phyloP scores from a whole-genome alignment of 768 basidiomycete genomes.

The Boletus bicolor region DNA sequence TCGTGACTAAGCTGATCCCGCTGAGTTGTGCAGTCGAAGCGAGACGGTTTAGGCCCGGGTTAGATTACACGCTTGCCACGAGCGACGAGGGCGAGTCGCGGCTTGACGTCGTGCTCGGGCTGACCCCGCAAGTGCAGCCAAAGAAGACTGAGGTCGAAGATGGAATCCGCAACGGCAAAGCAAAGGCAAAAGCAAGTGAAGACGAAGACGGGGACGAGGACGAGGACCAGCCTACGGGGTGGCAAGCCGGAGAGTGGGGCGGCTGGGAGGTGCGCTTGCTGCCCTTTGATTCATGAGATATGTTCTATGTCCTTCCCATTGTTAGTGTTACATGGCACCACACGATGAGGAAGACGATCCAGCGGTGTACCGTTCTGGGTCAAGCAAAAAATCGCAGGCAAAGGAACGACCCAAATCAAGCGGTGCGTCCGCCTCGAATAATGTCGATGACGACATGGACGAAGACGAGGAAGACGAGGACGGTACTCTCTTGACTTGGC shows the following conservation, averaged over 20 bases:
- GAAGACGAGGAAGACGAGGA: constrained; percentile 53
- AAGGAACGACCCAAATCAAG: constrained; percentile 16
- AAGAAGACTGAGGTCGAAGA: constrained; percentile 12
- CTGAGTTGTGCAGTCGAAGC: constrained; percentile 74
- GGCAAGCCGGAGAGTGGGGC: constrained; percentile 79
- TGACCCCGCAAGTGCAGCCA: constrained; percentile 63
- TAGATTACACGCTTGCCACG: constrained; percentile 94
- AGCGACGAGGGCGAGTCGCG: constrained; percentile 78
- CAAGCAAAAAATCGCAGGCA: constrained; percentile 36
- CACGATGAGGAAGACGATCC: constrained; percentile 95
- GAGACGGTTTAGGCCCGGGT: constrained; percentile 83
- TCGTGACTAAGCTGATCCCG: constrained; percentile 70
- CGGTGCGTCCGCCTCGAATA: constrained; percentile 13
- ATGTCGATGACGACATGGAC: constrained; percentile 5
- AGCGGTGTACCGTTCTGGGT: constrained; percentile 78
- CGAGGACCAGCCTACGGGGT: constrained; percentile 41
- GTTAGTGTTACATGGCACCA: constrained; percentile 89
- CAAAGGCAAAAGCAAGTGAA: constrained; percentile 23
- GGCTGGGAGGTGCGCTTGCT: constrained; percentile 79
- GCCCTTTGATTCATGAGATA: background rate
- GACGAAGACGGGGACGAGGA: constrained; percentile 28
- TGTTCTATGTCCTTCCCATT: background rate
- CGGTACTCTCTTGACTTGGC: constrained; percentile 79
- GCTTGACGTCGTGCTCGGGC: constrained; percentile 80
- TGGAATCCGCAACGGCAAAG: constrained; percentile 22